Conservation (phyloP, 257 asterid species). For the Marsdenia floribunda region DNA sequence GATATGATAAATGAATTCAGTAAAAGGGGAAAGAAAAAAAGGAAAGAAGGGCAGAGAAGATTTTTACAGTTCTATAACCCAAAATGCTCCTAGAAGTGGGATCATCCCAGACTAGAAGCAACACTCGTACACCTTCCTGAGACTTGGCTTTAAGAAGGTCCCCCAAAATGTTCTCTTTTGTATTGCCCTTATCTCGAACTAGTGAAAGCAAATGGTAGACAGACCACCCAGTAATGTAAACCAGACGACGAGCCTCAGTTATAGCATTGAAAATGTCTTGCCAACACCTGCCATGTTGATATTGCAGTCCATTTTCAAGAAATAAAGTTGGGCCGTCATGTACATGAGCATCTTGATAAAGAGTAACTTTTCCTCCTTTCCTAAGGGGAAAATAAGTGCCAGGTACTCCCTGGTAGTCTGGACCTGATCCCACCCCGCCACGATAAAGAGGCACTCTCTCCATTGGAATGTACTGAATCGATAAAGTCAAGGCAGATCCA, state of each 20-base stretch:
- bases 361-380: conserved; percentile 60
- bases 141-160: conserved; percentile 77
- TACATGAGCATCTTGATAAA: conserved; percentile 89
- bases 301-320: conserved; percentile 41
- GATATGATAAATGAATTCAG: not conserved
- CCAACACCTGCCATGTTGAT: conserved; percentile 67
- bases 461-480: conserved; percentile 63
- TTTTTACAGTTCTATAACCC: conserved; percentile 83
- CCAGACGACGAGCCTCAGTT: conserved; percentile 57
- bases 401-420: conserved; percentile 52
- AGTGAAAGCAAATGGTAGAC: conserved; percentile 71
- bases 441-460: conserved; percentile 50
- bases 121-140: conserved; percentile 87
- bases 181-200: conserved; percentile 55
- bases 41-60: not conserved
- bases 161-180: conserved; percentile 47
- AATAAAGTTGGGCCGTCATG: conserved; percentile 45
- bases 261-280: conserved; percentile 70
- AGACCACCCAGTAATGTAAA: conserved; percentile 94
- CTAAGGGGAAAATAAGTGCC: conserved; percentile 78
- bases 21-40: not conserved
- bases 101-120: conserved; percentile 93
- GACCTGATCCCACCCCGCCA: conserved; percentile 72
- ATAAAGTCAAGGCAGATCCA: conserved; percentile 60
- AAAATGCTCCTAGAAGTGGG: conserved; percentile 82